phyloP scores from a whole-genome alignment of 176 grass and related monocot species.

The Pontederia paniculata region DNA sequence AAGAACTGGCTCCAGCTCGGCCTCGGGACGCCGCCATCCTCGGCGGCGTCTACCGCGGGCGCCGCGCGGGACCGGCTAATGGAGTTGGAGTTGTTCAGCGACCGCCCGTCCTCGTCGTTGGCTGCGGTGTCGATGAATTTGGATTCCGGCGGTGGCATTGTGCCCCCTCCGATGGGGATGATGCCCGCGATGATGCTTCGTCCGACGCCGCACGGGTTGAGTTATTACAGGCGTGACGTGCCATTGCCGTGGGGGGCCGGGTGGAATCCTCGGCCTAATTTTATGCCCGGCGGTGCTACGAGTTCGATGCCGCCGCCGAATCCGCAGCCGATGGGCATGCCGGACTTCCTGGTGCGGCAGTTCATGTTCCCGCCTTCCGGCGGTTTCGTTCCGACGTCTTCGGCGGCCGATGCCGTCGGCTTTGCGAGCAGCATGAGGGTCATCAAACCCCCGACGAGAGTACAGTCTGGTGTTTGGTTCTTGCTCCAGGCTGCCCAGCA shows the following conservation, averaged over 20 bases:
- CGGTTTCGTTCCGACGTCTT: not conserved
- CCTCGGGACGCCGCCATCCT: not conserved
- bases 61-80: not conserved
- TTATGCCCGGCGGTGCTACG: too few relatives aligned
- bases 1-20: not conserved
- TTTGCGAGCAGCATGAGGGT: slow-evolving; percentile 26
- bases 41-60: not conserved
- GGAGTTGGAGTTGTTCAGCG: slow-evolving; percentile 5
- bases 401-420: not conserved
- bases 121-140: not conserved
- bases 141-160: not conserved
- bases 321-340: too few relatives aligned
- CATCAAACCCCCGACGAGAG: slow-evolving; percentile 39
- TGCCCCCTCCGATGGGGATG: not conserved
- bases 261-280: too few relatives aligned
- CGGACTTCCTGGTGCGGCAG: too few relatives aligned
- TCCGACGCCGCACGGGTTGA: too few relatives aligned
- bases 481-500: slow-evolving; percentile 47
- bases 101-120: not conserved
- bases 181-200: not conserved
- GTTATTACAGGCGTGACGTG: too few relatives aligned
- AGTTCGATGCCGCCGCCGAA: too few relatives aligned
- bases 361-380: not conserved
- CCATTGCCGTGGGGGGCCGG: too few relatives aligned
- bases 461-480: slow-evolving; percentile 61